Conservation (phyloP, 129 eudicot genomes). For the Gnaphalium uliginosum region DNA sequence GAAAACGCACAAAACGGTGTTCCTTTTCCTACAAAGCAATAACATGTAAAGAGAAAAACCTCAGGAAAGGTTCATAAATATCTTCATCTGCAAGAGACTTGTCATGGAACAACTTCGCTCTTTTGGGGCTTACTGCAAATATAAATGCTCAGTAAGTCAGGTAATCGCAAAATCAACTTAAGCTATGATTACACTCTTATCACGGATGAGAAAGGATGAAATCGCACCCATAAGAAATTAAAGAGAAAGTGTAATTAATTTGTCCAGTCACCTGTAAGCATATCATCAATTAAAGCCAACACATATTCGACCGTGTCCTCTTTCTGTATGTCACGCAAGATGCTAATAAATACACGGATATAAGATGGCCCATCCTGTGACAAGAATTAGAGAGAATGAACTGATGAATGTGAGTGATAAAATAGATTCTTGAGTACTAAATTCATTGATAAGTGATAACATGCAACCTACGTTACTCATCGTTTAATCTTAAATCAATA, state of each 20-base stretch:
- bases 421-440: not conserved
- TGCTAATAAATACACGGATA: slow-evolving; percentile 69
- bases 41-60: slow-evolving; percentile 41
- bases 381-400: slow-evolving; percentile 13
- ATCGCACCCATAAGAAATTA: not conserved
- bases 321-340: slow-evolving; percentile 83
- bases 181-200: slow-evolving; percentile 3
- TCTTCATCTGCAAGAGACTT: slow-evolving; percentile 71
- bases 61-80: slow-evolving; percentile 85
- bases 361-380: slow-evolving; percentile 95
- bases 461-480: not conserved
- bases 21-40: not conserved
- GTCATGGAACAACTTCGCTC: slow-evolving; percentile 83
- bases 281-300: slow-evolving; percentile 77
- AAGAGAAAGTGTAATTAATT: slow-evolving; percentile 8
- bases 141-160: slow-evolving; percentile 17
- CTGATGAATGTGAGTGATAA: not conserved
- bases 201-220: slow-evolving; percentile 13
- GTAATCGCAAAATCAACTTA: slow-evolving; percentile 13
- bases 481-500: not conserved
- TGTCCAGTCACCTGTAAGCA: slow-evolving; percentile 68
- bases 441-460: slow-evolving; percentile 8
- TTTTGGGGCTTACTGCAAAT: slow-evolving; percentile 69
- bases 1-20: not conserved
- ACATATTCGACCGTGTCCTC: slow-evolving; percentile 97